Base-by-base conservation (phyloP, 1,284 basidiomycete genomes). In the Grifola frondosa region DNA sequence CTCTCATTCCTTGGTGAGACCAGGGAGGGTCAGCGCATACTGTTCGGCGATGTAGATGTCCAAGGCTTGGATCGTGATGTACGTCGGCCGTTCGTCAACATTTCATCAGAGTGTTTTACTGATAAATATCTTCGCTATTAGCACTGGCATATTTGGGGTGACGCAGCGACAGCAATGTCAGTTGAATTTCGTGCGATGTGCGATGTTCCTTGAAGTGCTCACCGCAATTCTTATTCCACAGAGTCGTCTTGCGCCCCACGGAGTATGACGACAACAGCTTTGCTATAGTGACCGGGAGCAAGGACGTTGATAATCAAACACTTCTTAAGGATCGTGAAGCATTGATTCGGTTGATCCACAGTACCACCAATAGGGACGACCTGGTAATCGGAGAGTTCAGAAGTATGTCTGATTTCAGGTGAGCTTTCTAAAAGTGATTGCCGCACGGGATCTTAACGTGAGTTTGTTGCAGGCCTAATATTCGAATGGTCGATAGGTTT, bases 401-500 rank as follows among this genome's bases (percentile, higher is more conserved):
- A 10, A n/a, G 23, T 4, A 23, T 36, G 21, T 24, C 21, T 25
- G 24, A 36, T 13, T 36, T 22, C 23, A 36, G 26, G 34, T 36
- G 6, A 36, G 34, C 19, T 24, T 7, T 13, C 15, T 7, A 22
- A 13, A 29, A 30, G 6, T 3, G 6, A 6, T 12, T 12, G 6
- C 3, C 3, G 22, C 19, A 9, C 11, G 6, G 9, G 17, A 8
- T 31, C 5, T 13, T 20, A 13, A 5, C 15, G n/a, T n/a, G n/a
- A n/a, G n/a, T n/a, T n/a, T 20, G 10, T 4, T 15, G 4, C 28
- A 69, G 68, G 22, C 60, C 64, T 2, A 68, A 67, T 42, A 63
- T 69, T 26, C 49, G 67, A 7, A 64, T 68, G 58, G 64, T 63
- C 2, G 54, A 66, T 20, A 57, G 57, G 29, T 66, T 70, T 42